Evolutionary conservation across 306 rosid species (phyloP), one percentile per base, ranked within the genome.

Genomic region (Aeschynomene evenia): DNA sequence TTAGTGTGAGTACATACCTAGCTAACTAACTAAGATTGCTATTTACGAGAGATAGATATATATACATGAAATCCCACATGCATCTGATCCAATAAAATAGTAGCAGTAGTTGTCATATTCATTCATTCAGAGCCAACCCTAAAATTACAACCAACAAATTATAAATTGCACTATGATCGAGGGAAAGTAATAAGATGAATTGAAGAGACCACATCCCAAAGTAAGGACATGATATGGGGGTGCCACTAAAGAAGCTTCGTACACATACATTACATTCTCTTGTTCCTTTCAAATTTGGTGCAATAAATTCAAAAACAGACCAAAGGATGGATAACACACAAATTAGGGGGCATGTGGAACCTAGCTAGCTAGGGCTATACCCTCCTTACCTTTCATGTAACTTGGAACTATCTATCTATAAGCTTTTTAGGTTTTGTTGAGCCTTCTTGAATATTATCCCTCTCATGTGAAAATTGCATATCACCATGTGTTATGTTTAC

Each of bases 241-340:
- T 53, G 53, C 79, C 81, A 54, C 71, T 77, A 77, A 50, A 73
- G 80, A 73, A 81, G 79, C 82, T 82, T 82, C 82, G 75, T 70
- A 79, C 77, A 62, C 66, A 49, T 65, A 62, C 66, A 49, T 65
- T 73, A 73, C 74, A 82, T 82, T 82, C 82, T 82, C 75, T 70
- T 63, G 83, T 73, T 82, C 78, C 85, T 82, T 77, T 82, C 85
- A 74, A 77, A 63, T 69, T 64, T 82, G 65, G 70, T 57, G 70
- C 69, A 40, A 57, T 68, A 68, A 77, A 70, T 62, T 62, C 64
- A 19, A 76, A 23, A 66, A 45, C 57, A 29, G 69, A 81, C 82
- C 73, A 72, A 68, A 68, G 22, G 23, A 54, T 45, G 22, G 23
- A 54, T 45, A 23, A 53, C n/a, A 69, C 56, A n/a, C n/a, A n/a